Evolutionary conservation across 2,329 filamentous ascomycete genomes (phyloP).

Genomic region (Dothideomycetes sp.): DNA sequence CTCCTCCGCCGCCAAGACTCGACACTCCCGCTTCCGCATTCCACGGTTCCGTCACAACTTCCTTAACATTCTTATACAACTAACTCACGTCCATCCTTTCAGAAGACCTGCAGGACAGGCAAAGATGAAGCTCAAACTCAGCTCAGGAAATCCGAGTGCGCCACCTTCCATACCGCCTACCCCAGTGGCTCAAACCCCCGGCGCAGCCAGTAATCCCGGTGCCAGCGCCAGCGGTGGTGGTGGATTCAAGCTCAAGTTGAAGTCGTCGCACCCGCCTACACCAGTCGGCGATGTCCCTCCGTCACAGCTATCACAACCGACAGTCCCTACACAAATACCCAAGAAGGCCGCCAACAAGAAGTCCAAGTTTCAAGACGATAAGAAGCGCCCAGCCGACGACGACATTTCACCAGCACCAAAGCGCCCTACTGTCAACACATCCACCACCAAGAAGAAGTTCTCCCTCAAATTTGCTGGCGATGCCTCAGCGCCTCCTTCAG

Average conservation of each 20-base stretch:
- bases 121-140: constrained; percentile 18
- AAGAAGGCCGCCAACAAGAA: constrained; percentile 20
- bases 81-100: not conserved
- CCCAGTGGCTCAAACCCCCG: constrained; percentile 17
- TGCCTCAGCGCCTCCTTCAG: not conserved
- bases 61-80: not conserved
- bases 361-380: constrained; percentile 25
- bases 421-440: constrained; percentile 19
- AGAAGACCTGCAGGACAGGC: not conserved
- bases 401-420: constrained; percentile 27
- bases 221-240: constrained; percentile 13
- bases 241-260: constrained; percentile 32
- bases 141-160: constrained; percentile 13
- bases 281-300: constrained; percentile 21
- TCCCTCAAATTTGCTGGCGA: constrained; percentile 25
- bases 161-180: constrained; percentile 14
- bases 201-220: constrained; percentile 23
- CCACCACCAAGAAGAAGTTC: constrained; percentile 21
- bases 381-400: constrained; percentile 28
- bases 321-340: constrained; percentile 16
- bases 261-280: constrained; percentile 24
- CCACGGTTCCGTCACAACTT: not conserved
- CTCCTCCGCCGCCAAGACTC: no score
- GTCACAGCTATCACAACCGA: constrained; percentile 25
- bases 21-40: not conserved